Percentiles rank a stretch among this genome's conserved stretches.
Conservation (phyloP, 2,329 filamentous ascomycete genomes). For the Cytospora leucostoma region DNA sequence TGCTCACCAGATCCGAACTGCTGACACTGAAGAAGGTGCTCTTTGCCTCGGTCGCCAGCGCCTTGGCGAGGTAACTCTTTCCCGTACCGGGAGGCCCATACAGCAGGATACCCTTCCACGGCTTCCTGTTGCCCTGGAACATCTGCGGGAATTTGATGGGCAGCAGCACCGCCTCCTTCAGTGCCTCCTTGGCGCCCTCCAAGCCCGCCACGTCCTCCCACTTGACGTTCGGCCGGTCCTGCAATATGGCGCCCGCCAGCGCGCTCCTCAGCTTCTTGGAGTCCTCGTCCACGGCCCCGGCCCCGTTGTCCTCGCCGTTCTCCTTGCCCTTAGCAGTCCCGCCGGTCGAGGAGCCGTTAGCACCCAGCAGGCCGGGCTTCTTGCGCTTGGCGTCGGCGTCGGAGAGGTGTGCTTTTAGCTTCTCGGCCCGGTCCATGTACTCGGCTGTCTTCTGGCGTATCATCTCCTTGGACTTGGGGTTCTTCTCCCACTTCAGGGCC, state of each 20-base stretch:
- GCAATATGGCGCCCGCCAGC: conserved; percentile 86
- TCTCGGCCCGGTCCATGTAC: conserved; percentile 98
- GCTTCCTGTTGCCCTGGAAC: conserved; percentile 93
- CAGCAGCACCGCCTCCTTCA: conserved; percentile 96
- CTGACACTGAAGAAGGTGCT: conserved; percentile 99
- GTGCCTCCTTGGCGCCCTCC: conserved; percentile 89
- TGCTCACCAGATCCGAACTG: conserved; percentile 94
- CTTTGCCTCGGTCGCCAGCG: conserved; percentile 96
- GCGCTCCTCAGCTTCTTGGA: conserved; percentile 93
- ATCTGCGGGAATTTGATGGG: conserved; percentile 98
- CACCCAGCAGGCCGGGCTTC: conserved; percentile 71
- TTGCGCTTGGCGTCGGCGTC: conserved; percentile 71
- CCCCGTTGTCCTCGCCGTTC: conserved; percentile 57
- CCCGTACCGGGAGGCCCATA: conserved; percentile 96
- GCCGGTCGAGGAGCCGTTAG: conserved; percentile 66
- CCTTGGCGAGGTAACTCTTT: conserved; percentile 97
- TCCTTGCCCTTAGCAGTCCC: conserved; percentile 63
- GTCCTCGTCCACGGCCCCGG: conserved; percentile 77
- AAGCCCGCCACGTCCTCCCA: conserved; percentile 98
- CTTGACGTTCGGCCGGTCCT: conserved; percentile 92
- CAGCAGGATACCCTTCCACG: conserved; percentile 96
- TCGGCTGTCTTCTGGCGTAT: conserved; percentile 92
- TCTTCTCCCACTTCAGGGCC: conserved; percentile 99
- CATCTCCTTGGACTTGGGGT: conserved; percentile 94
- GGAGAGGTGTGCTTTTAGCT: conserved; percentile 87